These are phyloP conservation scores for Populus tomentosa DNA, from an alignment of 441 rosid genomes.

Conservation along the genomic window DNA sequence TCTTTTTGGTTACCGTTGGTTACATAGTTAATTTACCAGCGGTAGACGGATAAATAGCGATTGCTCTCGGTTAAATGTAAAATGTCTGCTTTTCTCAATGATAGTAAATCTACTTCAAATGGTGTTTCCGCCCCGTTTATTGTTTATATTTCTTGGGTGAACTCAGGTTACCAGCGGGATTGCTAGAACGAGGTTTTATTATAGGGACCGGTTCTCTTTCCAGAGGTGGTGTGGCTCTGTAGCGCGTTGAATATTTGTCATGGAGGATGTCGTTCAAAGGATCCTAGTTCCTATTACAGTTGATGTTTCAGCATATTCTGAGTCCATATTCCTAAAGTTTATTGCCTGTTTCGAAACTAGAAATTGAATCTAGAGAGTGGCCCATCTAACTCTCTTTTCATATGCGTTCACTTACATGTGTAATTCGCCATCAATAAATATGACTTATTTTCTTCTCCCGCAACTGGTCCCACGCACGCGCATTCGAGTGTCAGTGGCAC, in stretches of 20 bases:
- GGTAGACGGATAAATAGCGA: too few relatives aligned
- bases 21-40: background rate
- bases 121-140: background rate
- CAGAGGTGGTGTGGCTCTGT: constrained; percentile 25
- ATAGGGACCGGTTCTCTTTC: constrained; percentile 26
- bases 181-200: constrained; percentile 26
- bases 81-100: background rate
- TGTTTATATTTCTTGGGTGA: background rate
- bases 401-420: background rate
- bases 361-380: constrained; percentile 11
- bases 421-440: constrained; percentile 4
- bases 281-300: constrained; percentile 5
- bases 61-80: too few relatives aligned
- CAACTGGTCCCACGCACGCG: background rate
- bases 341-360: constrained; percentile 28
- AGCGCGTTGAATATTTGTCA: constrained; percentile 29
- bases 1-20: background rate
- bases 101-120: background rate
- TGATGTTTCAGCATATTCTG: constrained; percentile 27
- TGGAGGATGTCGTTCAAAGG: constrained; percentile 21
- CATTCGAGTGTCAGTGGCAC: too few relatives aligned
- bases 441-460: background rate
- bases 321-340: constrained; percentile 10
- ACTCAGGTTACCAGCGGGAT: constrained; percentile 31
- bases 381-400: too few relatives aligned